Conservation (phyloP, 1,284 basidiomycete genomes). For the Rhizopogon hawkerae region DNA sequence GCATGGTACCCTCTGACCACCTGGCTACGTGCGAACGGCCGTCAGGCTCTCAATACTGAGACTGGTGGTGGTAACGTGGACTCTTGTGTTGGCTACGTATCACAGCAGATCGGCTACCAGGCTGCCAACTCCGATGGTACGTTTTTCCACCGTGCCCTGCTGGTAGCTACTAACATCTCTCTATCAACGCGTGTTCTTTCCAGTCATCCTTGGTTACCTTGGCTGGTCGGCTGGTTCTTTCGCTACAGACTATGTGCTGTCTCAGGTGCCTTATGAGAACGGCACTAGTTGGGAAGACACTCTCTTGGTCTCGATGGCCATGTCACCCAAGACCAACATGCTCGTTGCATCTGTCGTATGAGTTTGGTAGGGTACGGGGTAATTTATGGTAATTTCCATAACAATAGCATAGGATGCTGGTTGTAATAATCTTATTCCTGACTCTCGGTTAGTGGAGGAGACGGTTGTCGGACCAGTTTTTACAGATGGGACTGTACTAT, state of each 20-base stretch:
- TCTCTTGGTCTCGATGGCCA: slow-evolving; percentile 31
- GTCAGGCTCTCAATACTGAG: slow-evolving; percentile 56
- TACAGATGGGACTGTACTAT: no score
- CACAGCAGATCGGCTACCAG: slow-evolving; percentile 43
- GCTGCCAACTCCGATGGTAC: slow-evolving; percentile 42
- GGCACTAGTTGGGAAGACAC: slow-evolving; percentile 36
- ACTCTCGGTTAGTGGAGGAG: no score
- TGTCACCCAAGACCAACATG: slow-evolving; percentile 30
- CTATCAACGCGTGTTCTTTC: not conserved
- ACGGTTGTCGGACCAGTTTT: no score
- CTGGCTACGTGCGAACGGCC: slow-evolving; percentile 44
- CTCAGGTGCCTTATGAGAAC: slow-evolving; percentile 31
- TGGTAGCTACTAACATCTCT: not conserved
- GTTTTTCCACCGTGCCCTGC: slow-evolving; percentile 8
- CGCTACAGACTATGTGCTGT: slow-evolving; percentile 26
- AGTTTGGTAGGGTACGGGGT: not conserved
- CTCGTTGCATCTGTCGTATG: slow-evolving; percentile 10
- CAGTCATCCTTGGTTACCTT: slow-evolving; percentile 37
- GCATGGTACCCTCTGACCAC: slow-evolving; percentile 40
- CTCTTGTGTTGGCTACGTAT: slow-evolving; percentile 39
- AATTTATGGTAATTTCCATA: no score
- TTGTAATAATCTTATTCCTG: no score
- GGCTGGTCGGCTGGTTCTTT: slow-evolving; percentile 38
- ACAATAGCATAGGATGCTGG: no score
- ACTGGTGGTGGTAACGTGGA: slow-evolving; percentile 51